phyloP scores from a whole-genome alignment of 2,329 filamentous ascomycete genomes.

The Monosporascus sp. region DNA sequence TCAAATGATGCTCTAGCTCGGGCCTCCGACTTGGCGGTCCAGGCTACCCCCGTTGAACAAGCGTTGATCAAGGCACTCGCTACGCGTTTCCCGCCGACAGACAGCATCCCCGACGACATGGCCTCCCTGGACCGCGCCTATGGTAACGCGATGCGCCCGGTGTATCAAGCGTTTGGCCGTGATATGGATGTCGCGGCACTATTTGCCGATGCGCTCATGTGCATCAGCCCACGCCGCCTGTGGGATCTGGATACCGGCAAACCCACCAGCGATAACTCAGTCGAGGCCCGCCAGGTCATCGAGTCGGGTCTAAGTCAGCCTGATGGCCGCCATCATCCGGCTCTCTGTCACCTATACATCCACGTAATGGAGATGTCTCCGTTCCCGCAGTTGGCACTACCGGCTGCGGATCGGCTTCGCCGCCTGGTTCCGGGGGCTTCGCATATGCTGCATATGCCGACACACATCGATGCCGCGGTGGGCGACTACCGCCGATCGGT shows the following conservation, averaged over 20 bases:
- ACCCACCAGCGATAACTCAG: constrained; percentile 6
- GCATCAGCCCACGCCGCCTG: constrained; percentile 10
- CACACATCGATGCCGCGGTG: constrained; percentile 18
- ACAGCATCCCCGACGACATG: constrained; percentile 4
- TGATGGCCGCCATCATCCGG: constrained; percentile 12
- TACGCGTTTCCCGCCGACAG: constrained; percentile 7
- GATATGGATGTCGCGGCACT: constrained; percentile 13
- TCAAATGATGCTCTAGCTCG: constrained; percentile 6
- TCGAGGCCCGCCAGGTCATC: constrained; percentile 6
- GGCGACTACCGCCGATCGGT: constrained; percentile 13
- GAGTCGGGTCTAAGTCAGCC: constrained; percentile 8
- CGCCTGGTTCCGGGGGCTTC: constrained; percentile 15
- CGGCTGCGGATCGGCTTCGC: constrained; percentile 16
- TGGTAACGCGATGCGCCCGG: constrained; percentile 14
- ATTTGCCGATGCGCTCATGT: constrained; percentile 18
- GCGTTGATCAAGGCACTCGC: constrained; percentile 12
- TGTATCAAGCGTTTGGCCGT: constrained; percentile 5
- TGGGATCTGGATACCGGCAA: constrained; percentile 9
- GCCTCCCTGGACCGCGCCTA: constrained; percentile 10
- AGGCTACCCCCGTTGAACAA: constrained; percentile 4
- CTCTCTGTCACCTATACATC: constrained; percentile 18
- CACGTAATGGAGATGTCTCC: constrained; percentile 22
- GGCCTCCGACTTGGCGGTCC: not conserved
- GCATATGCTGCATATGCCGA: constrained; percentile 19
- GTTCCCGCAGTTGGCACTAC: constrained; percentile 14